A percentile compares a stretch with the other conserved stretches of the same genome.
Evolutionary conservation across 2,329 filamentous ascomycete species (phyloP).

Genomic region (Penicillium digitatum): DNA sequence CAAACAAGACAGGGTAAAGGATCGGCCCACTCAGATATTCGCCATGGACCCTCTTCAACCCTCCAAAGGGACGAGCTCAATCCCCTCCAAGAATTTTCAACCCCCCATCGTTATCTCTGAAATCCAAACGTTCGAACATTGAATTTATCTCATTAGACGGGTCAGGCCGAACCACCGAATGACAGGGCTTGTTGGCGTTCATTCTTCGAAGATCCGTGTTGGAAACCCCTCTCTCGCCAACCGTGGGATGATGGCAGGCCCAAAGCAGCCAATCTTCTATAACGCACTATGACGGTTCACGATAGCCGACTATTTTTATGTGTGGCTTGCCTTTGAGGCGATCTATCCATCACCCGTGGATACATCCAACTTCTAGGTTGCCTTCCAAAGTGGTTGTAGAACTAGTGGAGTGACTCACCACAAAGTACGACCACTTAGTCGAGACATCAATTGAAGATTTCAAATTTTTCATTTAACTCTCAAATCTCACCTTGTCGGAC

Average conservation of each 20-base stretch:
- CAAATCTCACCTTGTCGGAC: neutral
- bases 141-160: neutral
- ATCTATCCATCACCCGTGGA: neutral
- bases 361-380: neutral
- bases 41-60: neutral
- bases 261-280: neutral
- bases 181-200: neutral
- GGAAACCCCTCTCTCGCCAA: conserved; percentile 21
- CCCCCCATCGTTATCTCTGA: conserved; percentile 1
- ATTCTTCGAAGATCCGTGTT: conserved; percentile 7
- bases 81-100: neutral
- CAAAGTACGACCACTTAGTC: neutral
- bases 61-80: neutral
- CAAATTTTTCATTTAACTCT: neutral
- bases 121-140: neutral
- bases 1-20: neutral
- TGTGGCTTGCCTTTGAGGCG: neutral
- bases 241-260: conserved; percentile 6
- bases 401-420: neutral
- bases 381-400: neutral
- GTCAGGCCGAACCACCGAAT: neutral
- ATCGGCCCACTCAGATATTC: neutral
- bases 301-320: neutral
- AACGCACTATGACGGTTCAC: conserved; percentile 1
- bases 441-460: neutral